Evolutionary conservation across 139 green algal species (phyloP).

Genomic region (Yamagishiella unicocca): DNA sequence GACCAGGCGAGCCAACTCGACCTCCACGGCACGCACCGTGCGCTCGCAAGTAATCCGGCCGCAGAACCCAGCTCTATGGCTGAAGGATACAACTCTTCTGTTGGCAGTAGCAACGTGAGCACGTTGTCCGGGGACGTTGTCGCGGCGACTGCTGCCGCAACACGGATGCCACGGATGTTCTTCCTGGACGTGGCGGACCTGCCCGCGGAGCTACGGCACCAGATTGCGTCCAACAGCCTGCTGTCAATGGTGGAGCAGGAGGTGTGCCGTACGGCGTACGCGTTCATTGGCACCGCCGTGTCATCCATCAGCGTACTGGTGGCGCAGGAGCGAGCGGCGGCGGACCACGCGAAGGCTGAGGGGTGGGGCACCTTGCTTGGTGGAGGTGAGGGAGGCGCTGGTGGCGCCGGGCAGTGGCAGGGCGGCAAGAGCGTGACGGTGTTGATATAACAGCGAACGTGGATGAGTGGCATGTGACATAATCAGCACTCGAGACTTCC

Average conservation of each 20-base stretch:
- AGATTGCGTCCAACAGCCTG: neutral
- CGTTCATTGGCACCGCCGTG: neutral
- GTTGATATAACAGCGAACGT: too few relatives aligned
- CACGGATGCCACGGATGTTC: neutral
- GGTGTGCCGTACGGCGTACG: constrained; percentile 7
- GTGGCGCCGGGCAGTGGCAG: too few relatives aligned
- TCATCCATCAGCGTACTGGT: constrained; percentile 32
- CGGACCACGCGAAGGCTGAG: neutral
- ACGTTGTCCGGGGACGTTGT: neutral
- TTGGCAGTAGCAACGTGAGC: too few relatives aligned
- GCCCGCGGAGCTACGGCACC: neutral
- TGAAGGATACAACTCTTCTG: too few relatives aligned
- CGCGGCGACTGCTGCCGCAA: neutral
- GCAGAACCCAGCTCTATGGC: too few relatives aligned
- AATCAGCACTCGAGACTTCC: too few relatives aligned
- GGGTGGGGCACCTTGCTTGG: neutral
- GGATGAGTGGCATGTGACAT: too few relatives aligned
- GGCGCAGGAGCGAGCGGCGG: constrained; percentile 27
- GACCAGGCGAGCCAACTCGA: too few relatives aligned
- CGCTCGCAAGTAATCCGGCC: too few relatives aligned
- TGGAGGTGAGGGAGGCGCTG: too few relatives aligned
- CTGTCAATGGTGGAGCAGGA: constrained; percentile 44
- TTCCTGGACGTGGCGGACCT: constrained; percentile 17
- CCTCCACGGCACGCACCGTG: too few relatives aligned
- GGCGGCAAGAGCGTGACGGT: too few relatives aligned